Base-by-base conservation (phyloP, 306 rosid species). In the Quercus bicolor region DNA sequence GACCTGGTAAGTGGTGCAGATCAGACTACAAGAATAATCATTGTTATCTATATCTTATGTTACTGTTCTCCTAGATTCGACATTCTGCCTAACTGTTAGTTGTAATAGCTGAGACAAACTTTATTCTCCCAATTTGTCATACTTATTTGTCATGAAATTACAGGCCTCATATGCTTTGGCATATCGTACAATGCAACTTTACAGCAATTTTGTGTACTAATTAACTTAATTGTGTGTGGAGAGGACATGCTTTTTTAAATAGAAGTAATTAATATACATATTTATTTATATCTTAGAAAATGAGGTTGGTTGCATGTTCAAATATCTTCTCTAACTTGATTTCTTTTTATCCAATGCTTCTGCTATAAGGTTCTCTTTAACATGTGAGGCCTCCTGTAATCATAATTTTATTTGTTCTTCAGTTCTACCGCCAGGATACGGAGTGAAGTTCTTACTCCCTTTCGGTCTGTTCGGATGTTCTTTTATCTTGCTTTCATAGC, bases 341-440 rank as follows among this genome's bases (percentile, higher is more conserved):
- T 21, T 77, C 72, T 75, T 77, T 82, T 74, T 43, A 83, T 68
- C 84, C 78, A 75, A 75, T 81, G 83, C 83, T 77, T 82, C 43
- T 80, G 70, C 61, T 83, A 78, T 86, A 85, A 86, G 80, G 82
- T 86, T 87, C 84, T 83, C 82, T 79, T 81, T 75, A 75, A 80
- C 81, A 81, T 19, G 86, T 83, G 85, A 79, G 84, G 85, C 85
- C 28, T 82, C 81, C 74, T 85, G 86, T 83, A 83, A 83, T 86
- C 82, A 23, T 83, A 12, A 48, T 48, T 48, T 48, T 48, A 66
- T 66, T 66, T 66, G 56, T 64, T 80, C 40, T 55, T 72, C 74
- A 88, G 98, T 80, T 93, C 98, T 83, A 76, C 94, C 5, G 90
- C 97, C 85, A 91, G 37, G 90, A 91, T 95, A 78, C 86, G 98